These are phyloP conservation scores for Drechslerella dactyloides DNA, from an alignment of 2,329 filamentous ascomycete species.

Conservation along the genomic window DNA sequence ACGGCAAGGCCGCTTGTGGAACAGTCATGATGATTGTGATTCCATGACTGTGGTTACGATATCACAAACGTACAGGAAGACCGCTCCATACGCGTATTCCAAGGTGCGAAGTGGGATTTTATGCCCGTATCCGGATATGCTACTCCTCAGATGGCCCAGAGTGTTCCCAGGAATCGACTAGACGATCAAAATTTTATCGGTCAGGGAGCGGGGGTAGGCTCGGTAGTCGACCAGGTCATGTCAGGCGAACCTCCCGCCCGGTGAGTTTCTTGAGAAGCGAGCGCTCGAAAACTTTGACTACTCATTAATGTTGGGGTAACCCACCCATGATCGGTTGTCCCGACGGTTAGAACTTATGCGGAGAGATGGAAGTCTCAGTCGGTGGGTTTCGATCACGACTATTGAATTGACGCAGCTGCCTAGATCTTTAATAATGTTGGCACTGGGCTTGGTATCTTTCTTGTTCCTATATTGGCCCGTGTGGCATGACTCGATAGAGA, in stretches of 20 bases:
- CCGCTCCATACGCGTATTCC: no score
- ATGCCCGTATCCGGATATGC: no score
- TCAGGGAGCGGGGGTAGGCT: no score
- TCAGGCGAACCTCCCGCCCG: background rate
- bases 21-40: no score
- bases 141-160: no score
- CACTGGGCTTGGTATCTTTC: background rate
- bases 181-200: no score
- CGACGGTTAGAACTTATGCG: background rate
- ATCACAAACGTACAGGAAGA: no score
- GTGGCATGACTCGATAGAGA: background rate
- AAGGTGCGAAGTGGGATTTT: no score
- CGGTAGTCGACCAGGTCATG: no score
- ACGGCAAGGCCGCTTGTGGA: no score
- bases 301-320: background rate
- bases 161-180: no score
- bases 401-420: conserved; percentile 32
- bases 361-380: conserved; percentile 24
- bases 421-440: conserved; percentile 6
- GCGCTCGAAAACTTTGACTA: background rate
- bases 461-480: background rate
- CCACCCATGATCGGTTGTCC: conserved; percentile 10
- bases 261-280: background rate
- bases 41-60: no score
- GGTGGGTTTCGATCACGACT: conserved; percentile 26